phyloP scores from a whole-genome alignment of 225 moss, liverwort and hornwort genomes.

The Pleurozium schreberi region DNA sequence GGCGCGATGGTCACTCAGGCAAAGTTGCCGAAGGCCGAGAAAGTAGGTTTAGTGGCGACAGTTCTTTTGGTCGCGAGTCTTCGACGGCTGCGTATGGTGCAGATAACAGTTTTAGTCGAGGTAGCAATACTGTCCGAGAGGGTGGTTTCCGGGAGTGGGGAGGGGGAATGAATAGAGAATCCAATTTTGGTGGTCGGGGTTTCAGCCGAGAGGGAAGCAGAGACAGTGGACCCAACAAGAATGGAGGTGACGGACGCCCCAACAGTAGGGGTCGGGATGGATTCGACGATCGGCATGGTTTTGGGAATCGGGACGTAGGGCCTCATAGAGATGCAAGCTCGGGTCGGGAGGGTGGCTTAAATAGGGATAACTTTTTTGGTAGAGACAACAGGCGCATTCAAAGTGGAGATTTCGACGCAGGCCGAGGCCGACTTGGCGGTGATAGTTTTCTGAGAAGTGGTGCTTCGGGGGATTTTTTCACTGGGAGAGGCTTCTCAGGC shows the following conservation, averaged over 20 bases:
- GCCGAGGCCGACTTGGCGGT: constrained; percentile 56
- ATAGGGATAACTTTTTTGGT: constrained; percentile 53
- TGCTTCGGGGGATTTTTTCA: constrained; percentile 30
- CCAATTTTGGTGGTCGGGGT: constrained; percentile 41
- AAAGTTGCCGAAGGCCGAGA: constrained; percentile 37
- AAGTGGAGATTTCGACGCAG: constrained; percentile 64
- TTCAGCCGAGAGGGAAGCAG: constrained; percentile 54
- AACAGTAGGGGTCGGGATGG: constrained; percentile 59
- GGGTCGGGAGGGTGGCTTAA: constrained; percentile 50
- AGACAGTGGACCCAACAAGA: constrained; percentile 51
- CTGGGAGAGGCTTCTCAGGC: constrained; percentile 54
- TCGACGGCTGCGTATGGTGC: constrained; percentile 27
- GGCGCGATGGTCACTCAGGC: constrained; percentile 32
- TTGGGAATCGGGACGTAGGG: constrained; percentile 44
- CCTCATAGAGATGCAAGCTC: constrained; percentile 55
- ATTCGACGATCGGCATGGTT: constrained; percentile 59
- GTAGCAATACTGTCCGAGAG: constrained; percentile 39
- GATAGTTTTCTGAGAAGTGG: constrained; percentile 61
- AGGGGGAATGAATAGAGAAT: constrained; percentile 49
- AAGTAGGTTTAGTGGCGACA: constrained; percentile 36
- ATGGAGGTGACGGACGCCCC: constrained; percentile 51
- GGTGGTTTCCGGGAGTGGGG: constrained; percentile 46
- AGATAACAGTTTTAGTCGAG: constrained; percentile 35
- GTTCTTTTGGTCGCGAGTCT: constrained; percentile 46
- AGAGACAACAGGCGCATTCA: constrained; percentile 64